phyloP scores from a whole-genome alignment of 495 filamentous ascomycete genomes.

The Podospora fimiseda region DNA sequence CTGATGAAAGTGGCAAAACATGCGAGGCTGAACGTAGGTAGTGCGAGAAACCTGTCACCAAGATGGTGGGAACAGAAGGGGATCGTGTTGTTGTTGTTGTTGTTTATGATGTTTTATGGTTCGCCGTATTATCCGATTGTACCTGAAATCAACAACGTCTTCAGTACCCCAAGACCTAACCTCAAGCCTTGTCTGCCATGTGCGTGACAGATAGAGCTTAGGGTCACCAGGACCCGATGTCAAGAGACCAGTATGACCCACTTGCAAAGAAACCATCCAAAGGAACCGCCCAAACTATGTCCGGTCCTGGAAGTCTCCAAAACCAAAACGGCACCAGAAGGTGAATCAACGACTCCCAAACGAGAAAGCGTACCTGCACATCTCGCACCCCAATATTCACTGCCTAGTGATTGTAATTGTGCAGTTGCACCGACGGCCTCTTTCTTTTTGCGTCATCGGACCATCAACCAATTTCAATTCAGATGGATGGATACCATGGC shows the following conservation, averaged over 20 bases:
- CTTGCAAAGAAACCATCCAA: not conserved
- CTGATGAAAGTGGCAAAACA: not conserved
- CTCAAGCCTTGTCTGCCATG: not conserved
- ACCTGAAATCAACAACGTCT: not conserved
- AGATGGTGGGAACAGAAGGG: too few species aligned
- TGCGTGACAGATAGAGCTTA: not conserved
- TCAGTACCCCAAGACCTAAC: not conserved
- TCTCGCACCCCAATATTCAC: constrained; percentile 1
- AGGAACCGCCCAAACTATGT: not conserved
- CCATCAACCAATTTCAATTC: constrained; percentile 5
- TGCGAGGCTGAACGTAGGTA: not conserved
- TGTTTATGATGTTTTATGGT: not conserved
- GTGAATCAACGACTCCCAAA: constrained; percentile 9
- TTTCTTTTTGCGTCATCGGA: not conserved
- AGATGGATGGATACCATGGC: too few species aligned
- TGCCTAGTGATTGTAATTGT: not conserved
- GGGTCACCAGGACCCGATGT: not conserved
- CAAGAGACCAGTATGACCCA: not conserved
- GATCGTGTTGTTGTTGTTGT: not conserved
- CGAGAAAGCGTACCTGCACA: constrained; percentile 25
- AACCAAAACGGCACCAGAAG: constrained; percentile 4
- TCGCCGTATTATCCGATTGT: not conserved
- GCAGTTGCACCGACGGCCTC: not conserved
- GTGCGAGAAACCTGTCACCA: not conserved
- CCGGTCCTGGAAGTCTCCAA: not conserved